Evolutionary conservation across 1,284 basidiomycete species (phyloP), one percentile per base, ranked within the genome.

Genomic region (Ganoderma sinense): DNA sequence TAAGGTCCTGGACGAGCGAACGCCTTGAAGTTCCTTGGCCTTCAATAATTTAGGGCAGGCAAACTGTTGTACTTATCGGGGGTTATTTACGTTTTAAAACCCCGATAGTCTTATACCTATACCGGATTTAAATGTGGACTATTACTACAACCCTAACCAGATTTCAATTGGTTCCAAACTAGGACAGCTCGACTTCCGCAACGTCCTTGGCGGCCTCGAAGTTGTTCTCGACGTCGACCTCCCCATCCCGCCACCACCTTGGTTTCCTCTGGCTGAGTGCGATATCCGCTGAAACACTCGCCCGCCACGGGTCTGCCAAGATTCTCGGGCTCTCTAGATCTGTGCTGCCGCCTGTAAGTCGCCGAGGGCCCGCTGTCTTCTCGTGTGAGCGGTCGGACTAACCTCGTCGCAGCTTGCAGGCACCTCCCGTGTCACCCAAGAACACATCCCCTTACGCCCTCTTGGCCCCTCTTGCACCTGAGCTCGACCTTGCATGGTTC

Each of bases 401-500:
- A 68, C 29, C 51, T 40, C 56, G 41, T 45, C 58, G n/a, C 61
- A 51, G 67, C 55, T 60, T 41, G 68, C 66, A 63, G 66, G 59
- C 59, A 69, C 70, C 60, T 70, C 70, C 62, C 64, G 67, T 45
- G 65, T 69, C 64, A 68, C 56, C 29, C 68, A 74, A 51, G 78
- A 80, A 71, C 59, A 72, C 41, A 79, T 79, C 56, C 79, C 78
- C 31, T 73, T 80, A 26, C 72, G 76, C 69, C 73, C 76, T 51
- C 72, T 80, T 55, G 68, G 74, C 65, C 70, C 43, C 45, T 40
- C 64, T 67, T 55, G 18, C n/a, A 40, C 36, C 58, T 4, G 67
- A 71, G 33, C 53, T 76, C 55, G 71, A 77, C 60, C 63, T 79
- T 56, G 60, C 73, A 41, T 11, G 36, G 36, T 11, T 39, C 36